phyloP scores from a whole-genome alignment of 257 asterid genomes.

The Mitragyna speciosa region DNA sequence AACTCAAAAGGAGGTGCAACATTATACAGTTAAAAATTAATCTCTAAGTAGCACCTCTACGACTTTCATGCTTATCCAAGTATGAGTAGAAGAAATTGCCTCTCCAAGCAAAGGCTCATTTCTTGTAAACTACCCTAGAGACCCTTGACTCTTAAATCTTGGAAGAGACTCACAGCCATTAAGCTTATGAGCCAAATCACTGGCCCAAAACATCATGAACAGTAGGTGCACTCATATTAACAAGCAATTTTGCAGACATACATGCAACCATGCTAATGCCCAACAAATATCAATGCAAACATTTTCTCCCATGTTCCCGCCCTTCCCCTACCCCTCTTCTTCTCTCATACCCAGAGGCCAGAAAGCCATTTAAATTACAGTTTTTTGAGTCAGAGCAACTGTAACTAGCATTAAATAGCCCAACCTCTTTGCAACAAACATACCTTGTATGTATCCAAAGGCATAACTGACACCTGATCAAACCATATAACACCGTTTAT shows the following conservation, averaged over 20 bases:
- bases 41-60: neutral
- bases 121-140: neutral
- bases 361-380: neutral
- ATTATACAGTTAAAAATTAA: neutral
- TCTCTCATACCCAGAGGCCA: neutral
- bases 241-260: neutral
- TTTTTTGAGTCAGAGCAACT: neutral
- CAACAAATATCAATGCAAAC: neutral
- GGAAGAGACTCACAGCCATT: neutral
- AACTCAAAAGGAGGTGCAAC: neutral
- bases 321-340: neutral
- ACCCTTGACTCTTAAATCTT: neutral
- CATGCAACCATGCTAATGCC: neutral
- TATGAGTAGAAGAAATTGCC: neutral
- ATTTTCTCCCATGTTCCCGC: neutral
- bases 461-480: constrained; percentile 97
- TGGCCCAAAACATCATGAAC: neutral
- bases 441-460: constrained; percentile 87
- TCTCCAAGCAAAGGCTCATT: neutral
- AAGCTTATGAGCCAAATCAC: neutral
- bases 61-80: neutral
- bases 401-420: neutral
- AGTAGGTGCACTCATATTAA: neutral
- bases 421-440: neutral
- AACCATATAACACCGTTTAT: constrained; percentile 83